Evolutionary conservation across 805 yeast species (phyloP), one percentile per base, ranked within the genome.

Genomic region (Starmerella scarabaei): DNA sequence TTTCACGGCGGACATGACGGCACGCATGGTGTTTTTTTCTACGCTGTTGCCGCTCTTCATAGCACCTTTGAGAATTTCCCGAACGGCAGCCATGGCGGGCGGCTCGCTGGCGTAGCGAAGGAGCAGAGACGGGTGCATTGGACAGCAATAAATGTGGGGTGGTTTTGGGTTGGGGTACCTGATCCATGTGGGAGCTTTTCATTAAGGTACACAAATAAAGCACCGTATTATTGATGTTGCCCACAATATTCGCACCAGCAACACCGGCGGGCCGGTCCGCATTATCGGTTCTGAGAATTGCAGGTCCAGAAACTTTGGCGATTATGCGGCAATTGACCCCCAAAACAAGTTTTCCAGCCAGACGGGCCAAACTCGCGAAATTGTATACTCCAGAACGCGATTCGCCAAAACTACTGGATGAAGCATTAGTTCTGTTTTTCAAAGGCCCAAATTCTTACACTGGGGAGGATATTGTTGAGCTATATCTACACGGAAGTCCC

Each of bases 401-500:
- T 15, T 27, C 28, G 17, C 7, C 42, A 23, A 19, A 21, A 41
- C 8, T 86, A 2, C 58, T 91, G 7, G 98, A 91, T 59, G 80
- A 82, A 45, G 82, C 95, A 0, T 58, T 91, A 16, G 64, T 78
- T 0, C 52, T 85, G 1, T 77, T 62, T 53, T 86, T 88, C 59
- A 57, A 71, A 15, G 70, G 69, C 2, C 96, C 96, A 1, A 63
- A 67, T 12, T 77, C 94, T 0, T 91, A 77, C 53, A 91, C 97
- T 0, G 98, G 98, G 1, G 97, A 91, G 57, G 95, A 88, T 51
- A 51, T 80, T 20, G 63, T 86, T 8, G 98, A 91, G 53, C 57
- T 91, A n/a, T 96, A 91, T 54, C 59, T 82, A 2, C 98, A 91
- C 58, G 98, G 98, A 3, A 96, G 97, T 3, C 74, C 70, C 11